phyloP scores from a whole-genome alignment of 1,139 yeast species.

The Debaryomyces fabryi region DNA sequence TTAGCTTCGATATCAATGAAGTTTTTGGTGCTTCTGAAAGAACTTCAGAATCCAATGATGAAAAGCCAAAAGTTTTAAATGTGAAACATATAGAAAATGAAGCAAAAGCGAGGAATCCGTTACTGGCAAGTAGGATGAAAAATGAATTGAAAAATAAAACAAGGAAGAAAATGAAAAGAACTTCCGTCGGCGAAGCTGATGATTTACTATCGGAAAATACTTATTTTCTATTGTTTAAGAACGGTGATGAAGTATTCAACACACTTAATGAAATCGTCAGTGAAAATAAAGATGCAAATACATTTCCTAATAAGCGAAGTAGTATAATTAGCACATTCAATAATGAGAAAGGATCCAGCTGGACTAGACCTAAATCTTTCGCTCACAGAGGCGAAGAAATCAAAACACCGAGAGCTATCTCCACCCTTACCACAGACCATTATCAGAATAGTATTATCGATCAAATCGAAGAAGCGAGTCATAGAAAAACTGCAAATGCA shows the following conservation, averaged over 20 bases:
- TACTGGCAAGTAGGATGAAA: constrained; percentile 8
- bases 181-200: constrained; percentile 56
- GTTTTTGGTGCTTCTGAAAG: constrained; percentile 17
- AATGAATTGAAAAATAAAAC: constrained; percentile 12
- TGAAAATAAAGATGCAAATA: constrained; percentile 12
- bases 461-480: constrained; percentile 12
- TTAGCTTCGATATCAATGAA: constrained; percentile 52
- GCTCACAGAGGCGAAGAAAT: background rate
- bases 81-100: constrained; percentile 23
- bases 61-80: constrained; percentile 26
- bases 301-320: background rate
- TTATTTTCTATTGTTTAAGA: constrained; percentile 61
- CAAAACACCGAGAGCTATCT: constrained; percentile 15
- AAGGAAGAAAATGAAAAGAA: constrained; percentile 17
- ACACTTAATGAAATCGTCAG: constrained; percentile 25
- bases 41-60: constrained; percentile 14
- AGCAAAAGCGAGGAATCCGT: constrained; percentile 6
- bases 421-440: constrained; percentile 18
- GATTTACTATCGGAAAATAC: constrained; percentile 43
- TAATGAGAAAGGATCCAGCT: background rate
- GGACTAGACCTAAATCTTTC: background rate
- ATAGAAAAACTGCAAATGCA: background rate
- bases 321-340: background rate
- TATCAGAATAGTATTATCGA: constrained; percentile 15
- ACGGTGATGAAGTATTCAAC: constrained; percentile 31